A percentile compares a stretch with the other conserved stretches of the same genome.
Evolutionary conservation across 2,329 filamentous ascomycete species (phyloP).

Genomic region (Calonectria montana): DNA sequence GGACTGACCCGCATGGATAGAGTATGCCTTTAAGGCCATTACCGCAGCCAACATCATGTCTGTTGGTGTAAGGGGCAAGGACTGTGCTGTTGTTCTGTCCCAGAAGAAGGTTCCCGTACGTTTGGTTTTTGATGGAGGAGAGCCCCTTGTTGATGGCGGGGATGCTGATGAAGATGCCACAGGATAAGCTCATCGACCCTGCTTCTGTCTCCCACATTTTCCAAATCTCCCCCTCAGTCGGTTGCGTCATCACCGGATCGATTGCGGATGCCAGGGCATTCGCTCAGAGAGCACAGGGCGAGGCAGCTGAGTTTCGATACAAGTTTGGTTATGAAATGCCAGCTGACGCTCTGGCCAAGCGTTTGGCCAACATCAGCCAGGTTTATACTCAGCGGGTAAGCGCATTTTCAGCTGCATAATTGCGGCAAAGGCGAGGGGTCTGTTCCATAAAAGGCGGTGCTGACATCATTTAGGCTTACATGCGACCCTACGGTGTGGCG

Average conservation of each 20-base stretch:
- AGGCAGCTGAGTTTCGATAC: conserved; percentile 98
- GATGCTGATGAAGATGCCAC: conserved; percentile 39
- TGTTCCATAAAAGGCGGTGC: conserved; percentile 40
- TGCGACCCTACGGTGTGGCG: conserved; percentile 96
- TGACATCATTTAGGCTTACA: conserved; percentile 76
- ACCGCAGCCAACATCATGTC: conserved; percentile 99
- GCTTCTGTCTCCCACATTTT: conserved; percentile 98
- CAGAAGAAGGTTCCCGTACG: conserved; percentile 99
- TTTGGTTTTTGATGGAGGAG: conserved; percentile 29
- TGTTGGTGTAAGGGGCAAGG: conserved; percentile 93
- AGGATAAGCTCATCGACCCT: conserved; percentile 99
- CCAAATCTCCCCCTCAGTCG: conserved; percentile 94
- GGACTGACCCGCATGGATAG: conserved; percentile 60
- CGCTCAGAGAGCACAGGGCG: conserved; percentile 90
- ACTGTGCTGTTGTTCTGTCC: conserved; percentile 95
- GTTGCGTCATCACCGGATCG: conserved; percentile 98
- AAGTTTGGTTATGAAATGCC: conserved; percentile 99
- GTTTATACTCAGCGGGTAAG: conserved; percentile 96
- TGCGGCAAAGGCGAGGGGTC: conserved; percentile 10
- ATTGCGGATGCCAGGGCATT: conserved; percentile 97
- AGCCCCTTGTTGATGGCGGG: background rate
- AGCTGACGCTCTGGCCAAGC: conserved; percentile 94
- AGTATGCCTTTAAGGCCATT: conserved; percentile 99
- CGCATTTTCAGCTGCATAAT: conserved; percentile 29
- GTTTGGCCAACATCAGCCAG: conserved; percentile 98